phyloP scores from a whole-genome alignment of 2,329 filamentous ascomycete species.

The Colletotrichum musicola region DNA sequence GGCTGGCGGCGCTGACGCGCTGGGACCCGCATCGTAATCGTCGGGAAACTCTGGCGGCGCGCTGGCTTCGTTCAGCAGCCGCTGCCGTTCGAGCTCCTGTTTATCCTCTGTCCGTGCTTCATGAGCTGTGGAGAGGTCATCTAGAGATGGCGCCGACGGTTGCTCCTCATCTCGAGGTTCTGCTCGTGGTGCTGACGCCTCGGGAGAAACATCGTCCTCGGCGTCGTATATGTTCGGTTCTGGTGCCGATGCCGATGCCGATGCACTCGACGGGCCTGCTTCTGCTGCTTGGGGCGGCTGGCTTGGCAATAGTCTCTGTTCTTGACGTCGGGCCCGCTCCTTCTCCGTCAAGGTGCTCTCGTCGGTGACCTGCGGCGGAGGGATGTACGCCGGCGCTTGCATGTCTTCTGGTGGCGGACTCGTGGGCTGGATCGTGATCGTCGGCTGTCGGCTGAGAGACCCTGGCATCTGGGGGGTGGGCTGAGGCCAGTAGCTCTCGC shows the following conservation, averaged over 20 bases:
- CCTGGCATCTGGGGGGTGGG: constrained; percentile 22
- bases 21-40: constrained; percentile 58
- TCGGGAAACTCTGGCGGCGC: constrained; percentile 70
- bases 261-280: constrained; percentile 51
- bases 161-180: constrained; percentile 45
- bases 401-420: constrained; percentile 44
- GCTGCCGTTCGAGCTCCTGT: constrained; percentile 77
- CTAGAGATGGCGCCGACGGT: constrained; percentile 61
- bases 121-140: constrained; percentile 52
- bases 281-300: constrained; percentile 67
- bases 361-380: constrained; percentile 69
- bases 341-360: constrained; percentile 83
- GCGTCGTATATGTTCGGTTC: constrained; percentile 62
- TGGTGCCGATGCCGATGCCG: constrained; percentile 38
- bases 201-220: constrained; percentile 52
- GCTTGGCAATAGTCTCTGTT: constrained; percentile 84
- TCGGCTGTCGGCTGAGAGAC: constrained; percentile 28
- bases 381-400: constrained; percentile 64
- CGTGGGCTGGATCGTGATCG: constrained; percentile 31
- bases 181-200: constrained; percentile 39
- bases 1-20: constrained; percentile 46
- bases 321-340: constrained; percentile 80
- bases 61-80: constrained; percentile 74
- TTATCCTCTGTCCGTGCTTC: constrained; percentile 75
- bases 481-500: constrained; percentile 34